Conservation (phyloP, 1,284 basidiomycete genomes). For the Violaceomyces palustris region DNA sequence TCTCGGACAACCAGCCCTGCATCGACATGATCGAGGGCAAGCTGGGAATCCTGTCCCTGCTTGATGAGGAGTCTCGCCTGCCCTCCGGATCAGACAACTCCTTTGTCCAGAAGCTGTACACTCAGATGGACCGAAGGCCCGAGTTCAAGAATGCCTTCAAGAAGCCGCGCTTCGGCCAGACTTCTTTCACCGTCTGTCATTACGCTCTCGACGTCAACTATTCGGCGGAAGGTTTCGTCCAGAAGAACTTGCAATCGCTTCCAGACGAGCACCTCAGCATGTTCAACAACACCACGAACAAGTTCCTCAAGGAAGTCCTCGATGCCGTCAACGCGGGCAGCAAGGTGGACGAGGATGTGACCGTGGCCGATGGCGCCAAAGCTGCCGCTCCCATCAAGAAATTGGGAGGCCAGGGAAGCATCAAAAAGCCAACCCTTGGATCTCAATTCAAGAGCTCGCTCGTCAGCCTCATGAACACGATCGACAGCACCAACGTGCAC, state of each 20-base stretch:
- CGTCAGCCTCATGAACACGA: constrained; percentile 91
- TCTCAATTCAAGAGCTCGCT: constrained; percentile 97
- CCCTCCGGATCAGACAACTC: constrained; percentile 88
- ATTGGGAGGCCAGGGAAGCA: constrained; percentile 60
- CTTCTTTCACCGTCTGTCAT: constrained; percentile 95
- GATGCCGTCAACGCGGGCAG: constrained; percentile 56
- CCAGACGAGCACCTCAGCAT: constrained; percentile 94
- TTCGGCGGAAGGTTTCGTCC: constrained; percentile 94
- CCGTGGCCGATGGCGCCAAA: constrained; percentile 3
- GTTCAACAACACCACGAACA: constrained; percentile 77
- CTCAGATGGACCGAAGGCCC: constrained; percentile 72
- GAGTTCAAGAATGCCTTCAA: constrained; percentile 88
- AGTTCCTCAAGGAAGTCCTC: constrained; percentile 89
- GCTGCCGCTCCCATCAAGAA: constrained; percentile 31
- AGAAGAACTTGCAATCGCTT: constrained; percentile 98
- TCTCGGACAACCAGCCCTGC: constrained; percentile 94
- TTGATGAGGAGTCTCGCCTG: constrained; percentile 96
- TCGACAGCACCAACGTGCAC: constrained; percentile 95
- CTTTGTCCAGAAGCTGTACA: constrained; percentile 88
- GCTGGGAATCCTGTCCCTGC: constrained; percentile 85
- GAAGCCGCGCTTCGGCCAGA: constrained; percentile 94
- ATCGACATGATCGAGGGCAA: constrained; percentile 98
- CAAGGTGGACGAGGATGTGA: constrained; percentile 23
- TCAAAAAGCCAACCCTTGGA: constrained; percentile 90
- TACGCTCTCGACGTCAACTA: constrained; percentile 98